Evolutionary conservation across 2,329 filamentous ascomycete species (phyloP).

Genomic region (Trematosphaeria pertusa): DNA sequence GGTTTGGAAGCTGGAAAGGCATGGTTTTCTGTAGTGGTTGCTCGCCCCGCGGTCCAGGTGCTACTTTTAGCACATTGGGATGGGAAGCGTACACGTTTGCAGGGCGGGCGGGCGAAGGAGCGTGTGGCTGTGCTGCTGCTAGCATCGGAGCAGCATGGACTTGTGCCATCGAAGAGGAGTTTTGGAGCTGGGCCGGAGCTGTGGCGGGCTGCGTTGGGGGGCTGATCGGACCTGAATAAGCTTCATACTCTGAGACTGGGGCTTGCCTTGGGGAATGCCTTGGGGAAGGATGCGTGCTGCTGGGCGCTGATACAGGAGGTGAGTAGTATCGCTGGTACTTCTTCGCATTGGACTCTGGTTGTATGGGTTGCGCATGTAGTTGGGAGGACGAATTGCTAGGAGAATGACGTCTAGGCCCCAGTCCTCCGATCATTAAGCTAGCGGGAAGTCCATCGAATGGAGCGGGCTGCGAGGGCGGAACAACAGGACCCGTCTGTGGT

Average conservation of each 20-base stretch:
- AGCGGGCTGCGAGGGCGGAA: background rate
- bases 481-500: background rate
- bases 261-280: conserved; percentile 16
- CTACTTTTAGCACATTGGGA: conserved; percentile 1
- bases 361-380: too few species aligned
- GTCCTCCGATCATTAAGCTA: conserved; percentile 29
- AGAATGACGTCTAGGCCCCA: conserved; percentile 7
- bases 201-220: conserved; percentile 14
- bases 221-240: conserved; percentile 24
- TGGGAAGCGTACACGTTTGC: background rate
- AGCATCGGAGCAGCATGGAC: background rate
- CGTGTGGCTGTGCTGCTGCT: background rate
- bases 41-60: background rate
- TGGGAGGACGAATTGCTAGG: conserved; percentile 2
- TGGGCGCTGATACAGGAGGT: conserved; percentile 9
- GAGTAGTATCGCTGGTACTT: conserved; percentile 23
- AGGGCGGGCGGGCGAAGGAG: background rate
- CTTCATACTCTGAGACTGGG: conserved; percentile 24
- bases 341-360: conserved; percentile 6
- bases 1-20: conserved; percentile 4
- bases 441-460: conserved; percentile 19
- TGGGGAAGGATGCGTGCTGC: conserved; percentile 12
- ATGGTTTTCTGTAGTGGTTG: background rate
- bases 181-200: conserved; percentile 2
- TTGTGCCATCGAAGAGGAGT: background rate